These are phyloP conservation scores for Phytophthora citrophthora DNA, from an alignment of 352 stramenopile species.

Conservation along the genomic window DNA sequence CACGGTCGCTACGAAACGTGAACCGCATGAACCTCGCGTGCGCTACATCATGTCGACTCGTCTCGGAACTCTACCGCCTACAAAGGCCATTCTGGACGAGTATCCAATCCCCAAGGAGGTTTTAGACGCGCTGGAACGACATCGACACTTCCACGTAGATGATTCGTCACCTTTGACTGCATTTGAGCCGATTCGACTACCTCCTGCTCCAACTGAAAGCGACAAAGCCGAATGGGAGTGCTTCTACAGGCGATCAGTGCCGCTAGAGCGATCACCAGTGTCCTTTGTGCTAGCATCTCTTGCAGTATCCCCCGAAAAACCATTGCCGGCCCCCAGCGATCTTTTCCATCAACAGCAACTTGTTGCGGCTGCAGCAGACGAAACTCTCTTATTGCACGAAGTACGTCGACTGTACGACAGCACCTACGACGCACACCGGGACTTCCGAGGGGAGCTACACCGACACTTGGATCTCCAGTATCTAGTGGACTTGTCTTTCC, in stretches of 20 bases:
- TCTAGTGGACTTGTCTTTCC: conserved; percentile 72
- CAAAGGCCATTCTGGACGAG: conserved; percentile 72
- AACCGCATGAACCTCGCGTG: conserved; percentile 46
- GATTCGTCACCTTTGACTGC: conserved; percentile 64
- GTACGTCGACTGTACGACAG: conserved; percentile 72
- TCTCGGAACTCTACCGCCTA: conserved; percentile 51
- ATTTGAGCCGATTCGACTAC: conserved; percentile 52
- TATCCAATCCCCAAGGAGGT: conserved; percentile 78
- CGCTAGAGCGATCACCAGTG: conserved; percentile 65
- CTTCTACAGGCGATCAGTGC: conserved; percentile 66
- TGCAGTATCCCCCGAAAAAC: conserved; percentile 49
- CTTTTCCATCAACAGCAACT: conserved; percentile 70
- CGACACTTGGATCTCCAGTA: conserved; percentile 67
- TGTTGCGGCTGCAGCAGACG: conserved; percentile 46
- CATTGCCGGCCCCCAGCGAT: conserved; percentile 58
- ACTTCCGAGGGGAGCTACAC: conserved; percentile 65
- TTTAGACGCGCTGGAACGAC: conserved; percentile 62
- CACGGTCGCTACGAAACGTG: conserved; percentile 37
- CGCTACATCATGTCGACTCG: conserved; percentile 80
- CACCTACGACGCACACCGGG: conserved; percentile 64
- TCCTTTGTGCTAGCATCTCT: conserved; percentile 76
- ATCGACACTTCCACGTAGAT: conserved; percentile 71
- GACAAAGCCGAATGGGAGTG: conserved; percentile 52
- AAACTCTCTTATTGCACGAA: conserved; percentile 65
- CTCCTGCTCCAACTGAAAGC: conserved; percentile 7